Percentiles rank a stretch among this genome's conserved stretches.
These are phyloP conservation scores for Phytophthora parvispora DNA, from an alignment of 352 stramenopile genomes.

Conservation along the genomic window DNA sequence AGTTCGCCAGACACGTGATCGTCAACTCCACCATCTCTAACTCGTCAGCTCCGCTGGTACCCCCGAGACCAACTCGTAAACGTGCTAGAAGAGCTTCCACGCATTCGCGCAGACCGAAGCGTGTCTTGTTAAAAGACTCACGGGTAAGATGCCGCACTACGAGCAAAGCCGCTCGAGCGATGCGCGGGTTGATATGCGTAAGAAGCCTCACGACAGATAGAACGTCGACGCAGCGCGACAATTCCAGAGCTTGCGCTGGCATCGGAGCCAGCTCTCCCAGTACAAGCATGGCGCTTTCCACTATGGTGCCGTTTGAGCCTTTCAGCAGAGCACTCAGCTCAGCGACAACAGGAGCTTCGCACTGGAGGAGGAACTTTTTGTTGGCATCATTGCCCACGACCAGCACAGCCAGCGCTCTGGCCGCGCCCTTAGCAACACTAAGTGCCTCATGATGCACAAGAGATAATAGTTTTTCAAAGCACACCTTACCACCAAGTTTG, in stretches of 20 bases:
- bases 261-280: slow-evolving; percentile 74
- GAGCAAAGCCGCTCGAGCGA: slow-evolving; percentile 62
- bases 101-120: slow-evolving; percentile 70
- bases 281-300: slow-evolving; percentile 80
- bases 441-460: slow-evolving; percentile 76
- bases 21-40: slow-evolving; percentile 73
- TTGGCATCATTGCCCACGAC: slow-evolving; percentile 79
- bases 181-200: slow-evolving; percentile 66
- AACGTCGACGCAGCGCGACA: slow-evolving; percentile 78
- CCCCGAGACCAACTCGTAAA: slow-evolving; percentile 36
- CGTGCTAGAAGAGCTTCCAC: slow-evolving; percentile 60
- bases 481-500: slow-evolving; percentile 77
- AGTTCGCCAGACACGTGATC: slow-evolving; percentile 69
- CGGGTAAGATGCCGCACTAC: slow-evolving; percentile 73
- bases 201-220: slow-evolving; percentile 70
- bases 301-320: slow-evolving; percentile 67
- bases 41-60: slow-evolving; percentile 54
- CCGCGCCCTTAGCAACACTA: slow-evolving; percentile 68
- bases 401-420: slow-evolving; percentile 68
- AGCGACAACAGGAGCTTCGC: slow-evolving; percentile 55
- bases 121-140: slow-evolving; percentile 85
- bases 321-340: slow-evolving; percentile 75
- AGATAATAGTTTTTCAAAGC: slow-evolving; percentile 75
- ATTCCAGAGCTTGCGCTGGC: slow-evolving; percentile 69
- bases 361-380: slow-evolving; percentile 76